Conservation (phyloP, 2,329 filamentous ascomycete species). For the Colletotrichum spaethianum region DNA sequence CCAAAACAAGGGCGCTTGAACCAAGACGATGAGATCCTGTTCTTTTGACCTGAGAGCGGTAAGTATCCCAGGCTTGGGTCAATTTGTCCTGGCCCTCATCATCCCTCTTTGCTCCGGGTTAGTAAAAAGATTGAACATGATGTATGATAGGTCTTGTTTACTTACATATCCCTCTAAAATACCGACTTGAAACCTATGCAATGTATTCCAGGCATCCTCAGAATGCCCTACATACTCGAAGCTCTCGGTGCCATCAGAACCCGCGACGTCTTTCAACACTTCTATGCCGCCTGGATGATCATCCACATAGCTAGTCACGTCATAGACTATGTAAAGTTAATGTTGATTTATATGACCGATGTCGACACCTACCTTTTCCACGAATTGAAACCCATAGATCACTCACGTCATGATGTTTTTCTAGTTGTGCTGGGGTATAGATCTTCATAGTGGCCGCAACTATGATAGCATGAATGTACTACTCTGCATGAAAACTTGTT, state of each 20-base stretch:
- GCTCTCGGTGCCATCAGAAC: constrained; percentile 28
- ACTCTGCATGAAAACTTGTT: no score
- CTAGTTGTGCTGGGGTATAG: neutral
- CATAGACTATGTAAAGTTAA: neutral
- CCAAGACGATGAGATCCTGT: no score
- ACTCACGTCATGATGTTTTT: neutral
- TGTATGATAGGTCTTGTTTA: neutral
- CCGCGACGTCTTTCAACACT: constrained; percentile 18
- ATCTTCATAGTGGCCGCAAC: neutral
- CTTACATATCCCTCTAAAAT: constrained; percentile 3
- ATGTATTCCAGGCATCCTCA: constrained; percentile 3
- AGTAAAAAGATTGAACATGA: no score
- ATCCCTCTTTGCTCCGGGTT: neutral
- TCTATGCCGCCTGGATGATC: constrained; percentile 28
- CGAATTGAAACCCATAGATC: constrained; percentile 18
- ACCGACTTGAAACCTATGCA: constrained; percentile 13
- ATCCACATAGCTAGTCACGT: constrained; percentile 9
- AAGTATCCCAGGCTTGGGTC: neutral
- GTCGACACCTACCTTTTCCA: neutral
- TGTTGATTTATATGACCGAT: neutral
- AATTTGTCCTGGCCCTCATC: neutral
- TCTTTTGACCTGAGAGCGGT: neutral
- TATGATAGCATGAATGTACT: no score
- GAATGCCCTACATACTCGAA: constrained; percentile 32
- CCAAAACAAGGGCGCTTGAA: no score